These are phyloP conservation scores for Fusarium zealandicum DNA, from an alignment of 2,329 filamentous ascomycete species.

Conservation along the genomic window DNA sequence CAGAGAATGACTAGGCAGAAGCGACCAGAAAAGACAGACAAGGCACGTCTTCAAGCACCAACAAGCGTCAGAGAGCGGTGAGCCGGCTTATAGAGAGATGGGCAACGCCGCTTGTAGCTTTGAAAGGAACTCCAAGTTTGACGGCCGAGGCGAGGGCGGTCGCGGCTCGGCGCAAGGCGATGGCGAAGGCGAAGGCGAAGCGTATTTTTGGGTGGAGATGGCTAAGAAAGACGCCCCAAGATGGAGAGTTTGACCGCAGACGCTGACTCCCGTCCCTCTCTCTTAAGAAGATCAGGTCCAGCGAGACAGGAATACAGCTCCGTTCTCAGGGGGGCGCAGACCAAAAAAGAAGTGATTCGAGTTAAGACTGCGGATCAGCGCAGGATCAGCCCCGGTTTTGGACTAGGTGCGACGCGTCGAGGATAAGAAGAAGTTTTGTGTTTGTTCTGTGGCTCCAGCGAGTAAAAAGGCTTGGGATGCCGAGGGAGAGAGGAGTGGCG, in stretches of 20 bases:
- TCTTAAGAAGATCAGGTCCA: neutral
- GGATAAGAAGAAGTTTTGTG: constrained; percentile 19
- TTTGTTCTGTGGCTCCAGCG: constrained; percentile 18
- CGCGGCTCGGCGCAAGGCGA: constrained; percentile 25
- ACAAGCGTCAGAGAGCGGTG: constrained; percentile 17
- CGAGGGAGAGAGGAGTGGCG: constrained; percentile 28
- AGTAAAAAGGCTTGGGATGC: constrained; percentile 21
- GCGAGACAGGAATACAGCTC: neutral
- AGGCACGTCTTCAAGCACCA: constrained; percentile 14
- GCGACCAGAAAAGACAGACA: constrained; percentile 30
- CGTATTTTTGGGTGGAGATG: constrained; percentile 26
- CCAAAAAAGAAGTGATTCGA: constrained; percentile 21
- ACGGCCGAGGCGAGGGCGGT: constrained; percentile 18
- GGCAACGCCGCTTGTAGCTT: constrained; percentile 8
- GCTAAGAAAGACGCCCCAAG: neutral
- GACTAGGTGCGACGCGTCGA: constrained; percentile 36
- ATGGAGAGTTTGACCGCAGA: constrained; percentile 15
- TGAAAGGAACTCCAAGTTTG: constrained; percentile 24
- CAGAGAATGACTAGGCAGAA: constrained; percentile 16
- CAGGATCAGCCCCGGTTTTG: constrained; percentile 29
- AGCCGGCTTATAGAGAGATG: constrained; percentile 16
- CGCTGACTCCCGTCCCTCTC: constrained; percentile 10
- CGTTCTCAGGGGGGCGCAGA: constrained; percentile 25
- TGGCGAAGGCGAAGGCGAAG: constrained; percentile 24
- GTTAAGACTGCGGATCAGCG: constrained; percentile 17